Percentiles rank a stretch among this genome's conserved stretches.
phyloP scores from a whole-genome alignment of 2,329 filamentous ascomycete genomes.

The Fusarium mundagurra region DNA sequence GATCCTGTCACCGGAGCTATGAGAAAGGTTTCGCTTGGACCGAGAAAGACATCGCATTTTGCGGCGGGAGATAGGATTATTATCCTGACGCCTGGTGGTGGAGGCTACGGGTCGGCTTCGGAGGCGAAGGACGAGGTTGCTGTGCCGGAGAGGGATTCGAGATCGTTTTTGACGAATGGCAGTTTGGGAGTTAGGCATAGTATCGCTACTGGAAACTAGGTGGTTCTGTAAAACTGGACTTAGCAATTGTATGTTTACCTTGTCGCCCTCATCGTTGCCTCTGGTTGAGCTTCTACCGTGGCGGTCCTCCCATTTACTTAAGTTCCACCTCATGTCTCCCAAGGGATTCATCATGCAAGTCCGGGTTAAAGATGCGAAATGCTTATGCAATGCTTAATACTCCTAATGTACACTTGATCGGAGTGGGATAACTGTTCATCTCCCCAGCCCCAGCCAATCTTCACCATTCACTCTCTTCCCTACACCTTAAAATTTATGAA shows the following conservation, averaged over 20 bases:
- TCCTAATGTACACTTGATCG: background rate
- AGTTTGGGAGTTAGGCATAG: slow-evolving; percentile 33
- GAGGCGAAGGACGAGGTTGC: background rate
- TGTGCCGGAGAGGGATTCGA: slow-evolving; percentile 17
- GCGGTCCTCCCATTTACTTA: no score
- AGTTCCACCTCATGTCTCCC: background rate
- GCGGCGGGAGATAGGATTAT: slow-evolving; percentile 39
- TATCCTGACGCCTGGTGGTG: slow-evolving; percentile 42
- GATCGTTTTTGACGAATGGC: slow-evolving; percentile 30
- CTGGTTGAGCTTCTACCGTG: background rate
- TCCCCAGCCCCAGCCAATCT: accelerated
- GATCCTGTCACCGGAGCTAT: slow-evolving; percentile 45
- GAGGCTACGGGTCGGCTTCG: slow-evolving; percentile 32
- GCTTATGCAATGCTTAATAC: background rate
- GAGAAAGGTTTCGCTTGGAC: slow-evolving; percentile 43
- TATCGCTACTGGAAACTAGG: slow-evolving; percentile 32
- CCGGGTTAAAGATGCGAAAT: no score
- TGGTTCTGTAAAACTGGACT: background rate
- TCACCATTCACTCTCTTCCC: background rate
- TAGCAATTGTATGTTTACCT: background rate
- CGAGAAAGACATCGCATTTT: slow-evolving; percentile 35
- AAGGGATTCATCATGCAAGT: accelerated
- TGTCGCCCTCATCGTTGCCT: accelerated
- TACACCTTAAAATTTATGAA: slow-evolving; percentile 62
- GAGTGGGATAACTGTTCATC: background rate